Conservation (phyloP, 345 rosid genomes). For the Mangifera indica region DNA sequence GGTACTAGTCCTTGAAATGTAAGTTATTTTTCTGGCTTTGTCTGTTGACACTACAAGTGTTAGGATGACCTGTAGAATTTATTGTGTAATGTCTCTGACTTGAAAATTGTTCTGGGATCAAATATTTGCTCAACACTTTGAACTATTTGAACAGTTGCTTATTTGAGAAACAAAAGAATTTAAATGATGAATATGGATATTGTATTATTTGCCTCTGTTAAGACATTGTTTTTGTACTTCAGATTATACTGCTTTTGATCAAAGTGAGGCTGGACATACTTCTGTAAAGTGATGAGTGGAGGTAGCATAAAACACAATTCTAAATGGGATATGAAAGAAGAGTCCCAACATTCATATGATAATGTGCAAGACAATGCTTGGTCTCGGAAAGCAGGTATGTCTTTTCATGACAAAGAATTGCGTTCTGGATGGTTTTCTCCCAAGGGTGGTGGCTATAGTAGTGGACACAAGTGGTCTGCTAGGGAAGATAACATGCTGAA, state of each 20-base stretch:
- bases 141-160: background rate
- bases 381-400: conserved; percentile 42
- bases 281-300: conserved; percentile 50
- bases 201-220: conserved; percentile 5
- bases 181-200: background rate
- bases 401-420: conserved; percentile 46
- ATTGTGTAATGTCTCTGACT: background rate
- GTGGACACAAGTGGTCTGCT: conserved; percentile 49
- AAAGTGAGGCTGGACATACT: conserved; percentile 17
- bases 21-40: background rate
- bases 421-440: conserved; percentile 46
- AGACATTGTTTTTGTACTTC: conserved; percentile 8
- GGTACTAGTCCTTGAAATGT: background rate
- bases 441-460: conserved; percentile 38
- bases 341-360: conserved; percentile 40
- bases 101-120: background rate
- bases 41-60: background rate
- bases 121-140: background rate
- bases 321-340: conserved; percentile 83
- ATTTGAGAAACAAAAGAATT: background rate
- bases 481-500: conserved; percentile 33
- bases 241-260: conserved; percentile 23
- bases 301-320: conserved; percentile 59
- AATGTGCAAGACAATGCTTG: conserved; percentile 33
- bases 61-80: background rate